Evolutionary conservation across 177 flowering plant genomes (phyloP), one percentile per base, ranked within the genome.

Genomic region (Vitis hybrid): DNA sequence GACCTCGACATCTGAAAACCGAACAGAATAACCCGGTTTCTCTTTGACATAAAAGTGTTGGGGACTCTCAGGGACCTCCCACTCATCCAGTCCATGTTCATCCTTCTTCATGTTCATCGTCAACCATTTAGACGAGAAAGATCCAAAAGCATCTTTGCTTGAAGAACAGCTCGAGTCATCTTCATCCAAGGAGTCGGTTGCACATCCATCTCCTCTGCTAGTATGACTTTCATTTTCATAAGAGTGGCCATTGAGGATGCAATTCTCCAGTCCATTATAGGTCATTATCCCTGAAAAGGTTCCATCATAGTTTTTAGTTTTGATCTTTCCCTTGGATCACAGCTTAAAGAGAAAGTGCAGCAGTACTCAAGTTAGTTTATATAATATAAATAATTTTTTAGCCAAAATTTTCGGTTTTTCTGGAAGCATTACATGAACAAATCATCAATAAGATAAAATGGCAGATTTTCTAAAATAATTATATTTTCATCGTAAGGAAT

Each of bases 181-280:
- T 64, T 93, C 97, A 60, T 91, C 93, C 73, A 86, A 74, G 19
- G 92, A 91, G 62, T 89, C 95, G 8, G 89, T 81, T 3, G 62
- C 71, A 72, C 82, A 84, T 24, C 82, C 94, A 65, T 91, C 91
- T 4, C 81, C 91, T 81, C 87, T 78, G 77, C 93, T 91, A 16
- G 87, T 83, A 71, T 81, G 68, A 70, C 96, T 89, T 69, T 84
- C 96, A 74, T 76, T 82, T 63, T 88, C 94, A 66, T 78, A 86
- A 35, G 85, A 72, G 58, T 75, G 79, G 55, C 81, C 81, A 68
- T 84, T 87, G 57, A 83, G 76, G 66, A 93, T 90, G 87, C 90
- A 86, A 68, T 86, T 89, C 83, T 91, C 97, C 65, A 93, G 91
- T 66, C 99, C 98, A 81, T 89, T 76, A 62, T 91, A 91, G 30